Conservation (phyloP, 1,284 basidiomycete genomes). For the Irpex sp. region DNA sequence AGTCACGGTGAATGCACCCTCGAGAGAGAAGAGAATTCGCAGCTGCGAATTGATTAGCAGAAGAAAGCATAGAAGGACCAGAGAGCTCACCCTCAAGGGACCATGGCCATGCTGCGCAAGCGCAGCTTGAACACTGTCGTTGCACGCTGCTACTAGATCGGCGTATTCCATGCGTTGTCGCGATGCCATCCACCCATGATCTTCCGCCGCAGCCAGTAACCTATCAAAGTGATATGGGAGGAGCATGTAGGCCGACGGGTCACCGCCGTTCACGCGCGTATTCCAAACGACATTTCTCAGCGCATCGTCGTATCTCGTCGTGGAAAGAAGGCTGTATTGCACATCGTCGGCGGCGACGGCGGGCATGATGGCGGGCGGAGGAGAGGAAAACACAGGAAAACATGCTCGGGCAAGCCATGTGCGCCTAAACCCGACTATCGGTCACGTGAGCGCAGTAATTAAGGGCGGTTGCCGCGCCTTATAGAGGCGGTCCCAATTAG, state of each 20-base stretch:
- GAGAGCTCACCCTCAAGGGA: neutral
- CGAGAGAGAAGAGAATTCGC: slow-evolving; percentile 47
- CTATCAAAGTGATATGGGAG: slow-evolving; percentile 58
- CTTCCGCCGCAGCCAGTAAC: slow-evolving; percentile 42
- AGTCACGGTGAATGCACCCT: slow-evolving; percentile 42
- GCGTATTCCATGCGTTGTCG: slow-evolving; percentile 31
- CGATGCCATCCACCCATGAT: slow-evolving; percentile 47
- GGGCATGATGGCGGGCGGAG: neutral
- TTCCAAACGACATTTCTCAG: slow-evolving; percentile 53
- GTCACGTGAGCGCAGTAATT: slow-evolving; percentile 9
- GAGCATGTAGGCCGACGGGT: slow-evolving; percentile 53
- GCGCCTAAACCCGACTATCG: slow-evolving; percentile 3
- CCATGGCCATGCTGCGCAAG: neutral
- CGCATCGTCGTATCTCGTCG: slow-evolving; percentile 53
- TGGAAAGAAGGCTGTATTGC: slow-evolving; percentile 43
- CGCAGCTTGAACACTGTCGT: slow-evolving; percentile 34
- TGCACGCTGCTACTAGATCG: slow-evolving; percentile 38
- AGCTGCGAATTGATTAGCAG: slow-evolving; percentile 36
- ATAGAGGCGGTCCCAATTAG: slow-evolving; percentile 13
- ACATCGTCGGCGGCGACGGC: neutral
- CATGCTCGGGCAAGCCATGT: neutral
- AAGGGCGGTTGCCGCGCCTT: slow-evolving; percentile 7
- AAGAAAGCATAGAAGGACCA: neutral
- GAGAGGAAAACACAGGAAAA: slow-evolving; percentile 5
- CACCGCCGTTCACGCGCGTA: slow-evolving; percentile 38